Base-by-base conservation (phyloP, 225 moss, liverwort and hornwort species). In the Asterella californica region DNA sequence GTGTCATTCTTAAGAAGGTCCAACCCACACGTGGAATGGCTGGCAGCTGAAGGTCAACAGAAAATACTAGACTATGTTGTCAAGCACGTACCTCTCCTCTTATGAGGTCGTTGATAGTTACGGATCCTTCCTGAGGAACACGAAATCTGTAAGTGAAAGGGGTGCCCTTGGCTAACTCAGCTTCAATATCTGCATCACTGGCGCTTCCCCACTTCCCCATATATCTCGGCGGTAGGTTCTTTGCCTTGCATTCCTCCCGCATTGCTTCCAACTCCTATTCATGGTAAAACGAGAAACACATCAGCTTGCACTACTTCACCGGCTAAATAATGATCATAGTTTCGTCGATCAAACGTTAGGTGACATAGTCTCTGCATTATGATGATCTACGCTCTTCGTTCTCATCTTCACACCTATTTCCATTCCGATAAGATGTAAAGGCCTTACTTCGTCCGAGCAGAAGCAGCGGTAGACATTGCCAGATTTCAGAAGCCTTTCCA, bases 401-500 rank as follows among this genome's bases (percentile, higher is more conserved):
- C 21, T 30, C n/a, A 46, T 14, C 47, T 24, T 47, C 9, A 48
- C n/a, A n/a, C n/a, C n/a, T n/a, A n/a, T 27, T 47, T 36, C 37
- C 15, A 22, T 47, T 71, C 14, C 12, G 15, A 21, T 46, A 47
- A 22, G 1, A n/a, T 7, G 47, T 48, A 18, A 33, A 30, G 38
- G 76, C 15, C 29, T 80, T 83, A 94, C 96, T 88, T 99, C 95
- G 69, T 95, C 95, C 54, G 90, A 87, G 77, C 92, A 95, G 67
- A 99, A 99, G 77, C 99, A 99, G 49, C 87, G 95, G 79, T 99
- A 99, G 30, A 95, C 95, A 74, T 90, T 90, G 79, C 95, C 93
- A 37, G 95, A 89, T 53, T 84, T 81, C 34, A 95, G 42, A 70
- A 99, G 92, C 79, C 93, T 95, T 6, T 93, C 89, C n/a, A 86